Evolutionary conservation across 768 basidiomycete genomes (phyloP).

Genomic region (Pisolithus orientalis): DNA sequence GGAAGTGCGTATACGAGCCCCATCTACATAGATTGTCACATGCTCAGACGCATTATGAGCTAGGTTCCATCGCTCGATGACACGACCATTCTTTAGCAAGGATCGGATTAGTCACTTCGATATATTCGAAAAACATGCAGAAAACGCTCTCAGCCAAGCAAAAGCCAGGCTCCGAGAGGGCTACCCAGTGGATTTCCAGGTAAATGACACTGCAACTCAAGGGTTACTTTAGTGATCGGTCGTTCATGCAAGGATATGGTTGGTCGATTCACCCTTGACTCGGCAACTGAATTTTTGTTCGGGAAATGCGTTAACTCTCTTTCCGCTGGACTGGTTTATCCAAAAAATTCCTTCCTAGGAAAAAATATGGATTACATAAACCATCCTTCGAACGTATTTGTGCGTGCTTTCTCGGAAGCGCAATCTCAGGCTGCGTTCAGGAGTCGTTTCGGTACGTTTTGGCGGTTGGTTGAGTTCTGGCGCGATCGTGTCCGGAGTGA

Average conservation of each 20-base stretch:
- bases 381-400: slow-evolving; percentile 38
- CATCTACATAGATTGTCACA: neutral
- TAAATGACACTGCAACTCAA: slow-evolving; percentile 9
- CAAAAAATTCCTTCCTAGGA: slow-evolving; percentile 19
- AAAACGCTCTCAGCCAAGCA: slow-evolving; percentile 39
- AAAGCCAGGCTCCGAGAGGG: slow-evolving; percentile 38
- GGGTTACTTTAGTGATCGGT: neutral
- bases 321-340: slow-evolving; percentile 43
- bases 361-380: slow-evolving; percentile 8
- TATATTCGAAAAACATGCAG: slow-evolving; percentile 46
- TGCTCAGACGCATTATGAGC: neutral
- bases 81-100: slow-evolving; percentile 54
- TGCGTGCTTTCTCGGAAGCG: slow-evolving; percentile 43
- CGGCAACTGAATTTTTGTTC: slow-evolving; percentile 54
- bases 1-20: slow-evolving; percentile 39
- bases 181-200: slow-evolving; percentile 53
- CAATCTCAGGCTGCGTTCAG: slow-evolving; percentile 38
- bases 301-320: slow-evolving; percentile 42
- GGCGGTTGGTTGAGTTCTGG: slow-evolving; percentile 51
- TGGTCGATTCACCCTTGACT: slow-evolving; percentile 53
- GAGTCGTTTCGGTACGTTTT: slow-evolving; percentile 34
- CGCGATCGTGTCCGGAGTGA: slow-evolving; percentile 39
- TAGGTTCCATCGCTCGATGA: slow-evolving; percentile 55
- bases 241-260: slow-evolving; percentile 37
- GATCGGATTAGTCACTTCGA: slow-evolving; percentile 51